phyloP scores from a whole-genome alignment of 257 asterid species.

The Datura wrightii region DNA sequence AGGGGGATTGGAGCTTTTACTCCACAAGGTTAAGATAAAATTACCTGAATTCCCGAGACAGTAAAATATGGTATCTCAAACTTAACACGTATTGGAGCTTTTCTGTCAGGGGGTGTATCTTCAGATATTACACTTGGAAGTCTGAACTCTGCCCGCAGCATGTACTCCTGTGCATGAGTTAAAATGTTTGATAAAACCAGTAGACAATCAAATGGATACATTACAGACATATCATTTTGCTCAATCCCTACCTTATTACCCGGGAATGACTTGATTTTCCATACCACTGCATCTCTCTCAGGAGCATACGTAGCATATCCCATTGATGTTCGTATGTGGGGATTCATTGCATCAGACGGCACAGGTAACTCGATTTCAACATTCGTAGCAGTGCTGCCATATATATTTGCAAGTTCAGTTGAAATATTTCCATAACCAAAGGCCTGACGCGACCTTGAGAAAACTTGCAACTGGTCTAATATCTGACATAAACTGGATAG shows the following conservation, averaged over 20 bases:
- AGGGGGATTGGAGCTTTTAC: neutral
- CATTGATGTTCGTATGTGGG: constrained; percentile 93
- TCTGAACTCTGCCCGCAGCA: constrained; percentile 94
- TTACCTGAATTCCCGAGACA: constrained; percentile 99
- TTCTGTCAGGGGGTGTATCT: constrained; percentile 83
- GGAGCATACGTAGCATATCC: constrained; percentile 96
- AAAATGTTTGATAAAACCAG: constrained; percentile 1
- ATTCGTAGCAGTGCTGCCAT: constrained; percentile 87
- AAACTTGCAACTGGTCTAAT: neutral
- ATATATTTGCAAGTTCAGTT: neutral
- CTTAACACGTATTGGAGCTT: constrained; percentile 96
- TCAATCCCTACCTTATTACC: constrained; percentile 83
- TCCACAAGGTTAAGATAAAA: neutral
- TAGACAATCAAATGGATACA: constrained; percentile 3
- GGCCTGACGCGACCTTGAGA: neutral
- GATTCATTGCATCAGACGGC: constrained; percentile 94
- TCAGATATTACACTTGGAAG: constrained; percentile 96
- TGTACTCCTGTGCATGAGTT: constrained; percentile 68
- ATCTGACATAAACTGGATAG: neutral
- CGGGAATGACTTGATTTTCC: constrained; percentile 98
- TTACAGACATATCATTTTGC: neutral
- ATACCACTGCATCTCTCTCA: constrained; percentile 84
- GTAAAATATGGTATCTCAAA: constrained; percentile 99
- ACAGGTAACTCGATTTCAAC: constrained; percentile 98
- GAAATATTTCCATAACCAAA: neutral